Evolutionary conservation across 345 rosid species (phyloP), one percentile per base, ranked within the genome.

Genomic region (Sonneratia alba): DNA sequence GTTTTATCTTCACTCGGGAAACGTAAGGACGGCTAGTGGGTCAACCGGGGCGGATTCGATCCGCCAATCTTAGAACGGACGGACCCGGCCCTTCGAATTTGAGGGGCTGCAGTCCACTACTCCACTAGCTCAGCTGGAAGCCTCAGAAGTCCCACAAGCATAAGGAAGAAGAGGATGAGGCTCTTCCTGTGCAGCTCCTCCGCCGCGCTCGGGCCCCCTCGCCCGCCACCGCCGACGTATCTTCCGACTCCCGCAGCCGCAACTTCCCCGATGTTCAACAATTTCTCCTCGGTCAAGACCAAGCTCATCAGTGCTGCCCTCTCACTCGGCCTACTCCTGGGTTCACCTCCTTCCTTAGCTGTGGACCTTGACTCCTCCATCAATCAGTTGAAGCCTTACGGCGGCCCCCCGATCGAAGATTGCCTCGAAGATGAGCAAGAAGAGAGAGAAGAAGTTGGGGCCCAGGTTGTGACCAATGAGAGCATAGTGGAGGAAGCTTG

Each of bases 401-500:
- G 43, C 13, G n/a, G 3, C 18, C 74, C 82, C 67, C 74, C 83
- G 15, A 66, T 73, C 9, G 88, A 85, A 59, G 67, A 71, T 71
- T 93, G 97, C 69, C 80, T 73, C 24, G 80, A 83, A 61, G 91
- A 85, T 8, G 81, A 77, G 32, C 34, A 14, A 45, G 73, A 70
- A 70, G 77, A 36, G 70, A 72, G 43, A 49, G 86, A 73, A 24
- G 87, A 76, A 34, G 75, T 72, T 2, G 83, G 59, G 71, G 73
- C 83, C 75, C 79, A 74, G 37, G 75, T 74, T 38, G 85, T 83
- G 48, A 86, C 85, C 14, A 84, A 94, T 36, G 87, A 88, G 74
- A 86, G 77, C 67, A 82, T 91, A 69, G 95, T 91, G 45, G 88
- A 88, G 82, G 97, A 94, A 82, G 98, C 97, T 74, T 94, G 98